These are phyloP conservation scores for Nymphaea thermarum DNA, from an alignment of 164 flowering plant genomes.

Conservation along the genomic window DNA sequence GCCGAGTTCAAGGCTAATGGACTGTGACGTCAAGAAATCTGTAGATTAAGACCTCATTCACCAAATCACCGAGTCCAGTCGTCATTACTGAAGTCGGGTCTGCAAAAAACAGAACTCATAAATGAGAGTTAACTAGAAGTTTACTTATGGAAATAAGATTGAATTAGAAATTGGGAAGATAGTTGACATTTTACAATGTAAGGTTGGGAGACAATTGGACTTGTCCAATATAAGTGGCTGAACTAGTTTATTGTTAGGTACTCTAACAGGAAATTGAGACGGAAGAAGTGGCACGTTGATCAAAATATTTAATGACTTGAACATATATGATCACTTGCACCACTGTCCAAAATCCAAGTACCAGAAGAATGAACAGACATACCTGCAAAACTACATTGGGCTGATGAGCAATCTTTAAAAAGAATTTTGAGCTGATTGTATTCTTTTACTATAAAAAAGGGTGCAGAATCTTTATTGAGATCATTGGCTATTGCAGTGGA, in stretches of 20 bases:
- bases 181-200: background rate
- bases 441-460: background rate
- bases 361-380: background rate
- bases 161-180: background rate
- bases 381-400: too few relatives aligned
- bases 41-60: background rate
- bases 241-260: background rate
- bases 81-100: background rate
- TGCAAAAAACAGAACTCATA: background rate
- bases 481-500: background rate
- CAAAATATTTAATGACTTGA: background rate
- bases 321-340: background rate
- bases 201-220: background rate
- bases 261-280: background rate
- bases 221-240: background rate
- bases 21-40: background rate
- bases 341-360: background rate
- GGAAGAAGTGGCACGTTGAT: background rate
- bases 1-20: too few relatives aligned
- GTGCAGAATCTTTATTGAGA: too few relatives aligned
- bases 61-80: background rate
- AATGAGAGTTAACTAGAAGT: background rate
- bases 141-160: slow-evolving; percentile 1
- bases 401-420: too few relatives aligned
- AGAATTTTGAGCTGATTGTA: background rate